Percentiles rank a stretch among this genome's conserved stretches.
These are phyloP conservation scores for Xylaria hypoxylon DNA, from an alignment of 2,329 filamentous ascomycete species.

Conservation along the genomic window DNA sequence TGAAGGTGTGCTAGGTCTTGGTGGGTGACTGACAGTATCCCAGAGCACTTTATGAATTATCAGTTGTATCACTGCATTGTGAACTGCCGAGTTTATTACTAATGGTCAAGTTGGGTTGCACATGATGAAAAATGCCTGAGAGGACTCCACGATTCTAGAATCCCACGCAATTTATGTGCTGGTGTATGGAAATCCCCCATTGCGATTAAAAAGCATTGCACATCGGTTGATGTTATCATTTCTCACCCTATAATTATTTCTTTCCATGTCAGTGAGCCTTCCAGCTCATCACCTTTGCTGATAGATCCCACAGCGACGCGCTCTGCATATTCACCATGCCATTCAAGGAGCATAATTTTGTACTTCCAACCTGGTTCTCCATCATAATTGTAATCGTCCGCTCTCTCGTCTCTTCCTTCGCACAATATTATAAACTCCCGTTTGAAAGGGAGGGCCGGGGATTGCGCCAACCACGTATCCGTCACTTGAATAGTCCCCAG, in stretches of 20 bases:
- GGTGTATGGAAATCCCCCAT: neutral
- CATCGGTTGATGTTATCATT: neutral
- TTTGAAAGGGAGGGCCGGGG: neutral
- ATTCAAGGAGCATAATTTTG: conserved; percentile 30
- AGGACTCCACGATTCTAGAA: neutral
- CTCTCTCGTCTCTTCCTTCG: conserved; percentile 26
- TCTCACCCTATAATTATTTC: conserved; percentile 27
- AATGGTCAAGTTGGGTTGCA: neutral
- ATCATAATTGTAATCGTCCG: conserved; percentile 13
- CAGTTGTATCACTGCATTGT: neutral
- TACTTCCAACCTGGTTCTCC: conserved; percentile 29
- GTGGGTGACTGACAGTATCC: neutral
- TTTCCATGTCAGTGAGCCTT: conserved; percentile 25
- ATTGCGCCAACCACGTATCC: conserved; percentile 14
- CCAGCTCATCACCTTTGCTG: conserved; percentile 24
- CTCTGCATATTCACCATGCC: conserved; percentile 29
- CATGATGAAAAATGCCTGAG: neutral
- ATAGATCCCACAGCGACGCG: conserved; percentile 29
- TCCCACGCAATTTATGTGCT: neutral
- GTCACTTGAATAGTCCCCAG: conserved; percentile 16
- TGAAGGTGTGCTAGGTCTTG: neutral
- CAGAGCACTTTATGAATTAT: no score
- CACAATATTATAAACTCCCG: conserved; percentile 26
- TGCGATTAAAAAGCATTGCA: neutral
- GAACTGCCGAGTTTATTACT: no score